Percentiles rank a stretch among this genome's conserved stretches.
Conservation (phyloP, 176 grass and related monocot genomes). For the Carex pumila region DNA sequence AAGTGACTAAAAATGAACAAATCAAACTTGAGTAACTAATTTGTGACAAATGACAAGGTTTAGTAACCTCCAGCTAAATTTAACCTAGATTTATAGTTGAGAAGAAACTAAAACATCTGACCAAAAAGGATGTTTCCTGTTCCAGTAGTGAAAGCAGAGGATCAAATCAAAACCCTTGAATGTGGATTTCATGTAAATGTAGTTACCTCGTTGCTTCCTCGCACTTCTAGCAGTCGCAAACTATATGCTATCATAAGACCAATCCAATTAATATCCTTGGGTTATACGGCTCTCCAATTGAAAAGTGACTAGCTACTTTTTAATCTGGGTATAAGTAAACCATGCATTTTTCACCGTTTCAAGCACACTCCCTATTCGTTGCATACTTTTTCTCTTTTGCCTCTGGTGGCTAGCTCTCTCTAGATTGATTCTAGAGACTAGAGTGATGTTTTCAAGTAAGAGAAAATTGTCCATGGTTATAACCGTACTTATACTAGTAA, state of each 20-base stretch:
- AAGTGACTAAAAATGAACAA: too few relatives aligned
- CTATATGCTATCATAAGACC: neutral
- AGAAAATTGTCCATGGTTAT: neutral
- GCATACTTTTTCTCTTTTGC: neutral
- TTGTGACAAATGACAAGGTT: too few relatives aligned
- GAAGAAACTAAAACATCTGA: neutral
- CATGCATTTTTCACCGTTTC: neutral
- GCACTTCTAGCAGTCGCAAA: neutral
- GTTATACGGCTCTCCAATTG: slow-evolving; percentile 5
- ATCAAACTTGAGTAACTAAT: too few relatives aligned
- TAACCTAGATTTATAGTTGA: neutral
- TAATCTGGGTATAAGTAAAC: neutral
- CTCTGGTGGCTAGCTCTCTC: neutral
- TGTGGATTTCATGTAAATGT: neutral
- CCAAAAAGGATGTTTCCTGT: neutral
- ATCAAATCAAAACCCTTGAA: neutral
- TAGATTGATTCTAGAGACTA: neutral
- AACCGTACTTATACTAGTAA: neutral
- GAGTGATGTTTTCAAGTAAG: neutral
- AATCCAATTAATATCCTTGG: neutral
- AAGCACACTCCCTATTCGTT: too few relatives aligned
- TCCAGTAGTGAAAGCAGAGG: neutral
- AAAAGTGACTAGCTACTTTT: neutral
- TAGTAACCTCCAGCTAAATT: too few relatives aligned
- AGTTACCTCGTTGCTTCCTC: neutral